These are phyloP conservation scores for Dioscorea cayenensis DNA, from an alignment of 116 monocot species.

Conservation along the genomic window DNA sequence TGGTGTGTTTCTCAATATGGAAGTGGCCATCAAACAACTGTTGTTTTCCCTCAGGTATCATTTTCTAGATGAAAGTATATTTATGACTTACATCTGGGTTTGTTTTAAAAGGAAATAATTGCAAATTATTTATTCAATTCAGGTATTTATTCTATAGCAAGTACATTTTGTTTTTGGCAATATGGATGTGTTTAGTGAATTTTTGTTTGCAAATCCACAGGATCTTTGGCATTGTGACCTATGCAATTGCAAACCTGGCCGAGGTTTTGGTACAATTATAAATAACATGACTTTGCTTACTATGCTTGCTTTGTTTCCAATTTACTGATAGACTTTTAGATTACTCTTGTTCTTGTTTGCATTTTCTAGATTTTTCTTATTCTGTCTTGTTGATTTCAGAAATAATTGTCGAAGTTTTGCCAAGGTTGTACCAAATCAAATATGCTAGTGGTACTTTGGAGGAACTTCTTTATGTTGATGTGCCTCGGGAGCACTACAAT, in stretches of 20 bases:
- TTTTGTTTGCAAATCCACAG: slow-evolving; percentile 20
- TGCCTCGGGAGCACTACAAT: slow-evolving; percentile 92
- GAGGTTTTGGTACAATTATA: slow-evolving; percentile 82
- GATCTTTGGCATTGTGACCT: slow-evolving; percentile 68
- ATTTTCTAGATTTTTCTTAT: neutral
- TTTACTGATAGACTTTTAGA: neutral
- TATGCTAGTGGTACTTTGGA: slow-evolving; percentile 98
- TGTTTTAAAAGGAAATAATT: no score
- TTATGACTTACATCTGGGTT: no score
- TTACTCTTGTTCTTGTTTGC: neutral
- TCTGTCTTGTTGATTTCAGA: slow-evolving; percentile 39
- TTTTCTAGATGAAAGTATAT: no score
- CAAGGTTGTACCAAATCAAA: slow-evolving; percentile 92
- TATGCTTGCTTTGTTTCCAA: neutral
- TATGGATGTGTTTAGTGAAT: neutral
- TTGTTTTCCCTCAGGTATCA: slow-evolving; percentile 72
- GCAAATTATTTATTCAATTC: neutral
- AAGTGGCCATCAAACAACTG: slow-evolving; percentile 68
- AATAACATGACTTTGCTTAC: neutral
- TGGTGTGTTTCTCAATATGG: slow-evolving; percentile 90
- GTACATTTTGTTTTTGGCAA: neutral
- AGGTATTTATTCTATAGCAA: neutral
- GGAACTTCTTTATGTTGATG: slow-evolving; percentile 97
- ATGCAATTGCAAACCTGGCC: slow-evolving; percentile 91
- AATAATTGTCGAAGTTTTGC: slow-evolving; percentile 92